phyloP scores from a whole-genome alignment of 768 basidiomycete species.

The Crepidotus variabilis region DNA sequence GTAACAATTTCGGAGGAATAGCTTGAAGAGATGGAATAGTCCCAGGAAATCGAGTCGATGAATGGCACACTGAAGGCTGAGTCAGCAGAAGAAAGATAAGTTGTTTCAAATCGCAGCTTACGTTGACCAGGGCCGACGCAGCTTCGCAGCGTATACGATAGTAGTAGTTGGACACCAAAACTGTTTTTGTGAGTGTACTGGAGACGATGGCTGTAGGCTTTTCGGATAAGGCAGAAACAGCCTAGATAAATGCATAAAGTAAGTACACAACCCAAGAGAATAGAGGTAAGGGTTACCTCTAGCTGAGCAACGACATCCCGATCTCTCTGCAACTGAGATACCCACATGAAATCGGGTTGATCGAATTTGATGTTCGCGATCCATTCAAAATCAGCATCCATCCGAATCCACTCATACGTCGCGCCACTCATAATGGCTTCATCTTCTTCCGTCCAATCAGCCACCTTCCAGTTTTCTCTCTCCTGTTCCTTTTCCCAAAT shows the following conservation, averaged over 20 bases:
- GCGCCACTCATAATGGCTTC: conserved; percentile 91
- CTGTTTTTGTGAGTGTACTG: conserved; percentile 88
- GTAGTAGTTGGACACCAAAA: conserved; percentile 93
- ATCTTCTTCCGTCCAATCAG: conserved; percentile 97
- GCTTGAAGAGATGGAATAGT: conserved; percentile 92
- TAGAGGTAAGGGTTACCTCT: conserved; percentile 56
- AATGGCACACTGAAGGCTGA: conserved; percentile 67
- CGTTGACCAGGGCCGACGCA: conserved; percentile 75
- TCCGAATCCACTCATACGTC: conserved; percentile 98
- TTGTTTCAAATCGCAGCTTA: conserved; percentile 33
- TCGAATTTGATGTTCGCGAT: conserved; percentile 89
- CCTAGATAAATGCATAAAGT: conserved; percentile 41
- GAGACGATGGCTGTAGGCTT: conserved; percentile 84
- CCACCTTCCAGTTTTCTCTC: conserved; percentile 92
- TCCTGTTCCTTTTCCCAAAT: conserved; percentile 96
- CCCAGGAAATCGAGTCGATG: conserved; percentile 83
- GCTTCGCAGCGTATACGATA: conserved; percentile 96
- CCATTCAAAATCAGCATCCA: conserved; percentile 99
- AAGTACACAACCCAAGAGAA: conserved; percentile 1
- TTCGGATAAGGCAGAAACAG: conserved; percentile 81
- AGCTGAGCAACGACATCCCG: conserved; percentile 96
- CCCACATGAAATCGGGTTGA: conserved; percentile 99
- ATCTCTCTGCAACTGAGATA: conserved; percentile 91
- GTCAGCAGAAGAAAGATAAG: conserved; percentile 7
- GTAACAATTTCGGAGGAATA: conserved; percentile 88